phyloP scores from a whole-genome alignment of 2,329 filamentous ascomycete species.

The Acephala macrosclerotiorum region DNA sequence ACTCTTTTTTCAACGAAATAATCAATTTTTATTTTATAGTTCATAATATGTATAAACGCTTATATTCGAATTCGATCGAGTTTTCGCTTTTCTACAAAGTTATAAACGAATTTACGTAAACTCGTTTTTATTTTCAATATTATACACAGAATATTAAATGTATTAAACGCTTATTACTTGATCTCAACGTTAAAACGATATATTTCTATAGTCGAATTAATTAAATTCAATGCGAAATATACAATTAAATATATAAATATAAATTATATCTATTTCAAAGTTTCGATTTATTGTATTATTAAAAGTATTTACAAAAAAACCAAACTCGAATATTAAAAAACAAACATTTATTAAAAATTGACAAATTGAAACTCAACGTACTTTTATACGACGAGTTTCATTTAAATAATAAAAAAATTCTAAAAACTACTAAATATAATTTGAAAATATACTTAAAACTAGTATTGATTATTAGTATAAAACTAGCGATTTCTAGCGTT shows the following conservation, averaged over 20 bases:
- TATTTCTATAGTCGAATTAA: constrained; percentile 31
- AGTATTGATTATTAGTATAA: constrained; percentile 27
- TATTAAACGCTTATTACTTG: constrained; percentile 28
- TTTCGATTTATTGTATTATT: constrained; percentile 29
- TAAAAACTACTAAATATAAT: constrained; percentile 29
- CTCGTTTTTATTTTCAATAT: constrained; percentile 27
- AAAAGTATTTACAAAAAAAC: constrained; percentile 31
- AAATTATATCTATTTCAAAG: constrained; percentile 29
- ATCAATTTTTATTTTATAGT: constrained; percentile 30
- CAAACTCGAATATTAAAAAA: constrained; percentile 27
- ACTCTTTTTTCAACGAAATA: constrained; percentile 32
- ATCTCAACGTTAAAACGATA: constrained; percentile 32
- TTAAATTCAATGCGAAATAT: constrained; percentile 31
- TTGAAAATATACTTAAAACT: constrained; percentile 28
- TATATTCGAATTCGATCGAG: constrained; percentile 28
- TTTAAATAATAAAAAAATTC: constrained; percentile 26
- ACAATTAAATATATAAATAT: constrained; percentile 29
- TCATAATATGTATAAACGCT: constrained; percentile 25
- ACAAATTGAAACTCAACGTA: constrained; percentile 26
- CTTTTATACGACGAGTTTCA: constrained; percentile 31
- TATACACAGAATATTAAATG: constrained; percentile 34
- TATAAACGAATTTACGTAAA: constrained; percentile 29
- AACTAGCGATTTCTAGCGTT: constrained; percentile 29
- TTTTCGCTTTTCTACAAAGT: constrained; percentile 30
- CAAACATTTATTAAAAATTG: constrained; percentile 26